phyloP scores from a whole-genome alignment of 2,329 filamentous ascomycete genomes.

The Trichoderma asperellum region DNA sequence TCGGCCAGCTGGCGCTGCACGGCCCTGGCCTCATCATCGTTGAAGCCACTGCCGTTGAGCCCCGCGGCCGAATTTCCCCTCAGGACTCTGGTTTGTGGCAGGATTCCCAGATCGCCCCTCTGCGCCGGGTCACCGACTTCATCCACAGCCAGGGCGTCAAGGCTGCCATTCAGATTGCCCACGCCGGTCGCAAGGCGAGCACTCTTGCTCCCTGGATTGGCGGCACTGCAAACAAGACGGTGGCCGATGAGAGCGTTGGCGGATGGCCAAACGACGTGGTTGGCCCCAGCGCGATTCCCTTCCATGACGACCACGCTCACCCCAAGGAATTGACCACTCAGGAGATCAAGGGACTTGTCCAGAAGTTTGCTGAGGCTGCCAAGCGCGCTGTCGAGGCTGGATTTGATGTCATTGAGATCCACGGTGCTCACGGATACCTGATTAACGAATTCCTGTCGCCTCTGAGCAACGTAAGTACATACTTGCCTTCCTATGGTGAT shows the following conservation, averaged over 20 bases:
- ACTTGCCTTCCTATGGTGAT: neutral
- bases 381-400: constrained; percentile 68
- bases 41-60: constrained; percentile 75
- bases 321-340: constrained; percentile 70
- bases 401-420: constrained; percentile 74
- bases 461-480: constrained; percentile 53
- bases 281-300: constrained; percentile 59
- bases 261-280: constrained; percentile 63
- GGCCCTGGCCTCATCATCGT: constrained; percentile 75
- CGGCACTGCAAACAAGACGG: constrained; percentile 49
- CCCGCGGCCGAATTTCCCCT: constrained; percentile 82
- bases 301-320: constrained; percentile 60
- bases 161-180: constrained; percentile 78
- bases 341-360: constrained; percentile 69
- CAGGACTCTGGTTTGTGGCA: constrained; percentile 81
- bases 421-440: constrained; percentile 69
- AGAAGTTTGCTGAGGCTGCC: constrained; percentile 62
- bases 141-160: constrained; percentile 77
- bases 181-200: constrained; percentile 74
- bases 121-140: constrained; percentile 75
- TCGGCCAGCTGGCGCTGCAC: constrained; percentile 76
- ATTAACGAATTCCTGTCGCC: constrained; percentile 67
- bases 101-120: constrained; percentile 75
- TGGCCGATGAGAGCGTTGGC: constrained; percentile 56
- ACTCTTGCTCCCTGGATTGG: constrained; percentile 67